Evolutionary conservation across 2,329 filamentous ascomycete species (phyloP), one percentile per base, ranked within the genome.

Genomic region (Penicillium decumbens): DNA sequence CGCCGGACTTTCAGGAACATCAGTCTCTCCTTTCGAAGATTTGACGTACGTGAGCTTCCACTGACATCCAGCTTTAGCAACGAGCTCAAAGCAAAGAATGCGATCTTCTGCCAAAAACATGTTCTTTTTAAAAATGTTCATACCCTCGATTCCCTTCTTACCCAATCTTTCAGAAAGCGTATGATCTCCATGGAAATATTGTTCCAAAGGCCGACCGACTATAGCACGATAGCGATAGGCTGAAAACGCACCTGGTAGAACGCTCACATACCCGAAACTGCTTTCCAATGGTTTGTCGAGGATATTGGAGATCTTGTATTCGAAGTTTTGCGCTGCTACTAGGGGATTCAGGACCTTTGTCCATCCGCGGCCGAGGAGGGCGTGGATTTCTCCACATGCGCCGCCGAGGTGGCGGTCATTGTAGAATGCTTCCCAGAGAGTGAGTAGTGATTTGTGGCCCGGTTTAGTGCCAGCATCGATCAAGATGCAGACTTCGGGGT

Each of bases 111-210:
- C 91, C 82, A 96, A 90, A 80, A 96, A 96, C 92, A 96, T 96
- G 81, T 96, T 96, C 83, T 96, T 96, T 79, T 96, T 96, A 87
- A 96, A 96, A 71, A 96, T 96, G 76, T 95, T 96, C 91, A 96
- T 96, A 64, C 91, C 91, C 68, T 96, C 91, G 62, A 96, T 96
- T 80, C 91, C 91, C 80, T 96, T 96, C 76, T 95, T 95, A 60
- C 90, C 90, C 45, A 95, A 83, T 60, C 90, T 84, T 74, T 90
- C 90, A 54, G 91, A 93, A 24, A 96, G 80, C 1, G 91, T 96
- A 74, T 96, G 91, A 67, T 96, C 91, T 80, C 91, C 91, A 72
- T 96, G 92, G 82, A 96, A 96, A 75, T 96, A 96, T 75, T 96
- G 92, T 72, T 96, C 91, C 23, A 96, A 77, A 37, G 91, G 91